Percentiles rank a stretch among this genome's conserved stretches.
phyloP scores from a whole-genome alignment of 495 filamentous ascomycete species.

The Viridothelium virens region DNA sequence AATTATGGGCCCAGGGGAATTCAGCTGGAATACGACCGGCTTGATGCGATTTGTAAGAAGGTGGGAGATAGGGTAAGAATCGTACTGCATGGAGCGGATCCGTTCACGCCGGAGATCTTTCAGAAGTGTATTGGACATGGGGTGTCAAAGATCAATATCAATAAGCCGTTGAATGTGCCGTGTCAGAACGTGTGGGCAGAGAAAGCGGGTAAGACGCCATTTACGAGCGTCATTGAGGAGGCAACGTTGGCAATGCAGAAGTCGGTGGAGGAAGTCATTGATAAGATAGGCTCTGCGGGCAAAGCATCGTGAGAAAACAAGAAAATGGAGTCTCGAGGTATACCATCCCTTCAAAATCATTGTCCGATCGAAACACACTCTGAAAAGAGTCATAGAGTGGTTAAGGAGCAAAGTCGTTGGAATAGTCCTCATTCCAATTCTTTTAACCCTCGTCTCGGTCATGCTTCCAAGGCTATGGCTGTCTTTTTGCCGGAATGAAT shows the following conservation, averaged over 20 bases:
- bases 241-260: constrained; percentile 66
- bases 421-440: too few relatives aligned
- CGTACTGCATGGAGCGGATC: constrained; percentile 73
- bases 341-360: too few relatives aligned
- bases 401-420: too few relatives aligned
- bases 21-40: constrained; percentile 62
- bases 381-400: too few relatives aligned
- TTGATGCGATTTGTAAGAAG: constrained; percentile 53
- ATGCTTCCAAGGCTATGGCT: too few relatives aligned
- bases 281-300: constrained; percentile 58
- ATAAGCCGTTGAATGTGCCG: constrained; percentile 69
- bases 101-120: constrained; percentile 63
- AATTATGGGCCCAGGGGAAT: constrained; percentile 70
- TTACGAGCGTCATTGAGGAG: constrained; percentile 66
- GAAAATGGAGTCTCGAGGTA: not conserved
- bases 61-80: constrained; percentile 56
- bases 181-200: constrained; percentile 59
- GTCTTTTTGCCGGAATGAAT: not conserved
- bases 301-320: constrained; percentile 39
- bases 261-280: constrained; percentile 67
- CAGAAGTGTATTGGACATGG: constrained; percentile 59
- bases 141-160: constrained; percentile 74
- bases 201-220: constrained; percentile 54
- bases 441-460: too few relatives aligned
- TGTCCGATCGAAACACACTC: too few relatives aligned